phyloP scores from a whole-genome alignment of 2,329 filamentous ascomycete genomes.

The Xylariaceae sp. region DNA sequence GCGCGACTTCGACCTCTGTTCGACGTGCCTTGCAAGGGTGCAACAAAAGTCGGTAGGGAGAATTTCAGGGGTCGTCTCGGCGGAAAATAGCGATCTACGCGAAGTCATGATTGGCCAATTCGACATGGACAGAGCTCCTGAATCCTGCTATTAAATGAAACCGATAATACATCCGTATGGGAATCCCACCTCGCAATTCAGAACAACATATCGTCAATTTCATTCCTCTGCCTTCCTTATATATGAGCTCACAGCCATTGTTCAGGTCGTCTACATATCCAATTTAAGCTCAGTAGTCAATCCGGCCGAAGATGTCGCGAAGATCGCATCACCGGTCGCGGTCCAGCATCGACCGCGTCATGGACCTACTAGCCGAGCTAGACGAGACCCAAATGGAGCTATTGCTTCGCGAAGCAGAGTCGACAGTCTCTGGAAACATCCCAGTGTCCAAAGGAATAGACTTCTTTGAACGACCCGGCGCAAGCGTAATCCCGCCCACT shows the following conservation, averaged over 20 bases:
- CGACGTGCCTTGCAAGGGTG: no score
- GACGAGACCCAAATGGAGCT: conserved; percentile 26
- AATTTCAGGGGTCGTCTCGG: neutral
- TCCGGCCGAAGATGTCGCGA: conserved; percentile 5
- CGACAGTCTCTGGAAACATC: conserved; percentile 24
- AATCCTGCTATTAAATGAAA: neutral
- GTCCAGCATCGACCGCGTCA: conserved; percentile 28
- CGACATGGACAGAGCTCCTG: neutral
- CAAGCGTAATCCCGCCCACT: neutral
- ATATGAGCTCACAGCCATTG: no score
- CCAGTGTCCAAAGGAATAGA: conserved; percentile 26
- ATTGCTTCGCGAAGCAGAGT: conserved; percentile 27
- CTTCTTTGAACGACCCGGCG: conserved; percentile 21
- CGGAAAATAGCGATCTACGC: neutral
- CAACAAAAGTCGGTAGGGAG: neutral
- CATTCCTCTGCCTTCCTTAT: neutral
- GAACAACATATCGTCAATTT: neutral
- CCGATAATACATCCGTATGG: neutral
- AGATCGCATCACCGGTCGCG: conserved; percentile 23
- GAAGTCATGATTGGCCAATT: neutral
- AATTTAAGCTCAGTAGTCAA: no score
- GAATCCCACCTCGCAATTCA: neutral
- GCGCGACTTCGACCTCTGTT: no score
- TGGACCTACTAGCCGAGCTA: conserved; percentile 26
- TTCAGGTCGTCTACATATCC: no score